Evolutionary conservation across 805 yeast species (phyloP).

Genomic region (Saccharomycopsis sp.): DNA sequence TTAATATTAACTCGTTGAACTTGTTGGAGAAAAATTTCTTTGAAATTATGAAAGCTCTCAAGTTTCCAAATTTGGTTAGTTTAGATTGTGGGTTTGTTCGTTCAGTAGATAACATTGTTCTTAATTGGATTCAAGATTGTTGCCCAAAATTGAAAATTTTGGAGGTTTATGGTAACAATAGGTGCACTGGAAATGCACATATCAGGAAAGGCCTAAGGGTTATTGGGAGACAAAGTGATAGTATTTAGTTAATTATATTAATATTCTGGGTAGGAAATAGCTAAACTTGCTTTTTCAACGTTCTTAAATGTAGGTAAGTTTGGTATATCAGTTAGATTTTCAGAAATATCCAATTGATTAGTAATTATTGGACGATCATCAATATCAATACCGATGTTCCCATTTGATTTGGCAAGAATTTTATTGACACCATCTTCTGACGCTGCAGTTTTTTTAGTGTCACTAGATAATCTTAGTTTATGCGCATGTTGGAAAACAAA

Average conservation of each 20-base stretch:
- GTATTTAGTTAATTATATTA: slow-evolving; percentile 29
- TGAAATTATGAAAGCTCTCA: slow-evolving; percentile 34
- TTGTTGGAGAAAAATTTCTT: slow-evolving; percentile 46
- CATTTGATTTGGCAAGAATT: slow-evolving; percentile 28
- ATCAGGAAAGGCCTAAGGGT: slow-evolving; percentile 49
- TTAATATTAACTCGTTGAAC: slow-evolving; percentile 70
- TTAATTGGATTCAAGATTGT: slow-evolving; percentile 48
- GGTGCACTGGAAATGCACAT: slow-evolving; percentile 50
- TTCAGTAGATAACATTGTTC: slow-evolving; percentile 58
- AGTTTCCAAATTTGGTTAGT: slow-evolving; percentile 54
- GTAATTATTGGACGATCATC: slow-evolving; percentile 39
- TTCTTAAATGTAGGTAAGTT: slow-evolving; percentile 52
- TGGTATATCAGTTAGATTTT: slow-evolving; percentile 26
- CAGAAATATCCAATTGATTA: slow-evolving; percentile 31
- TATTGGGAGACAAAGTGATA: slow-evolving; percentile 71
- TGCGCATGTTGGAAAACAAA: slow-evolving; percentile 12
- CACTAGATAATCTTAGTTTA: slow-evolving; percentile 26
- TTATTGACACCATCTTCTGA: slow-evolving; percentile 28
- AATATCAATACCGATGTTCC: slow-evolving; percentile 31
- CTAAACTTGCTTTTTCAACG: slow-evolving; percentile 53
- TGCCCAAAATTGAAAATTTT: slow-evolving; percentile 59
- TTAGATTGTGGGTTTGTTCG: slow-evolving; percentile 79
- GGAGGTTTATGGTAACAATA: slow-evolving; percentile 77
- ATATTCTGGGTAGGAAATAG: slow-evolving; percentile 34
- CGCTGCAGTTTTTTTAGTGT: slow-evolving; percentile 19